These are phyloP conservation scores for Vickermania ingenoplastis DNA, from an alignment of 208 protist genomes.

Conservation along the genomic window DNA sequence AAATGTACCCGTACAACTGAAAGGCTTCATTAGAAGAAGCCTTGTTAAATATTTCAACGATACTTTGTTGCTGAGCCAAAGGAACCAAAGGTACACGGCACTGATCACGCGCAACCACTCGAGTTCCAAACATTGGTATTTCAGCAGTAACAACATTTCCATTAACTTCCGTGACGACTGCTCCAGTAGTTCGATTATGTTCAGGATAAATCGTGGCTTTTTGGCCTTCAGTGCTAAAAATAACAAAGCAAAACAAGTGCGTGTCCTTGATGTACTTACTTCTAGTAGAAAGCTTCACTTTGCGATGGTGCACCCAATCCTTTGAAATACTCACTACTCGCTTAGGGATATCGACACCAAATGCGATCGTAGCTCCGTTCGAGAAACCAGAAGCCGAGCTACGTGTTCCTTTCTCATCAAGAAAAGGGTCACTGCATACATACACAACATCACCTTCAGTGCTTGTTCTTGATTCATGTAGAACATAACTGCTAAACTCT, in stretches of 20 bases:
- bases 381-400: conserved; percentile 61
- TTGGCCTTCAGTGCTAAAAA: conserved; percentile 54
- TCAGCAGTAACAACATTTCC: conserved; percentile 34
- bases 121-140: conserved; percentile 16
- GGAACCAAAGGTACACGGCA: conserved; percentile 65
- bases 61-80: conserved; percentile 5
- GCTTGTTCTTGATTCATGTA: conserved; percentile 3
- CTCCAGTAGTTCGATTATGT: conserved; percentile 17
- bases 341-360: conserved; percentile 43
- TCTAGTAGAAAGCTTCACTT: conserved; percentile 19
- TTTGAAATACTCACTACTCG: conserved; percentile 41
- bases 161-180: conserved; percentile 34
- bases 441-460: conserved; percentile 12
- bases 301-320: conserved; percentile 73
- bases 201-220: conserved; percentile 63
- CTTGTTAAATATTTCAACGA: not conserved
- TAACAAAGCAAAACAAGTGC: conserved; percentile 59
- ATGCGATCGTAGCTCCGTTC: conserved; percentile 56
- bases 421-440: conserved; percentile 15
- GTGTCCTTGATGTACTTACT: not conserved
- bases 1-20: not conserved
- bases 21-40: not conserved
- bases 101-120: conserved; percentile 51
- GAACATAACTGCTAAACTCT: conserved; percentile 56
- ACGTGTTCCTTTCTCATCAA: conserved; percentile 63